phyloP scores from a whole-genome alignment of 805 yeast genomes.

The Debaryomyces tyrocola region DNA sequence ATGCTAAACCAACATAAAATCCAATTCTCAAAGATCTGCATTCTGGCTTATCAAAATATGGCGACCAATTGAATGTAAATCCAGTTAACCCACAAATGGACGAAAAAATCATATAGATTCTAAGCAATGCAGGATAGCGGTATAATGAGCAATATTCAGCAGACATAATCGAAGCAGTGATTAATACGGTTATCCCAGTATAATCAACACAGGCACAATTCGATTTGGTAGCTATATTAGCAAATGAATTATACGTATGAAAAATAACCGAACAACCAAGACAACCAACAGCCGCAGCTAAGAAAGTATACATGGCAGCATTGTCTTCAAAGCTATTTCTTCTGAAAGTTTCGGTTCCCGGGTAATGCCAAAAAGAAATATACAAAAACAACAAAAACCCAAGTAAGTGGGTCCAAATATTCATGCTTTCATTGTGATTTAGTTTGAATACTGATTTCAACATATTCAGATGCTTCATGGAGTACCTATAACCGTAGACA shows the following conservation, averaged over 20 bases:
- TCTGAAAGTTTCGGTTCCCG: slow-evolving; percentile 52
- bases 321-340: slow-evolving; percentile 44
- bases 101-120: slow-evolving; percentile 59
- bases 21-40: slow-evolving; percentile 75
- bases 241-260: slow-evolving; percentile 89
- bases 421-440: slow-evolving; percentile 84
- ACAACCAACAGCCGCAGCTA: slow-evolving; percentile 75
- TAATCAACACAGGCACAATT: slow-evolving; percentile 92
- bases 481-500: slow-evolving; percentile 81
- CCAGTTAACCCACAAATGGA: slow-evolving; percentile 70
- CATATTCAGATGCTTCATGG: slow-evolving; percentile 59
- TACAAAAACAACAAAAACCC: slow-evolving; percentile 65
- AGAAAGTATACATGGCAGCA: slow-evolving; percentile 59
- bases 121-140: slow-evolving; percentile 51
- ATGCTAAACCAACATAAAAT: slow-evolving; percentile 77
- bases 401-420: slow-evolving; percentile 87
- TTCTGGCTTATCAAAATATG: slow-evolving; percentile 84
- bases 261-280: slow-evolving; percentile 76
- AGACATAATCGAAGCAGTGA: slow-evolving; percentile 84
- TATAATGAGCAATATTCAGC: slow-evolving; percentile 80
- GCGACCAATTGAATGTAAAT: slow-evolving; percentile 85
- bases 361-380: slow-evolving; percentile 61
- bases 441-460: slow-evolving; percentile 55
- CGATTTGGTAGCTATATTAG: slow-evolving; percentile 59
- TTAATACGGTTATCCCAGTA: slow-evolving; percentile 87